Evolutionary conservation across 768 basidiomycete species (phyloP), one percentile per base, ranked within the genome.

Genomic region (Calocera viscosa): DNA sequence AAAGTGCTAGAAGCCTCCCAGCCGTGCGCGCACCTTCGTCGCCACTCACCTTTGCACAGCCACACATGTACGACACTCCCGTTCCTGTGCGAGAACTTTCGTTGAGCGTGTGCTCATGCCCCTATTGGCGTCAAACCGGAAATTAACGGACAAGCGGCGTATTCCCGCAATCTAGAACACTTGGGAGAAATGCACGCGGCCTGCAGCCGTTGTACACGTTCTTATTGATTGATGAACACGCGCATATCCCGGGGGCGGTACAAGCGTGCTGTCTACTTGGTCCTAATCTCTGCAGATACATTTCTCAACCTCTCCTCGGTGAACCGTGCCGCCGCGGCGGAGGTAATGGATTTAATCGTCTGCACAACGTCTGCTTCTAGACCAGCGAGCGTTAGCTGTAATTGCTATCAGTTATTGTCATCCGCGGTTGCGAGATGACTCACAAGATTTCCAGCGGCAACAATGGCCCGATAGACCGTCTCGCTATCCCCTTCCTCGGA

Each of bases 381-480:
- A 10, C 30, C 19, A 2, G 53, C 8, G 11, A 60, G 30, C 14
- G 53, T 43, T 34, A 47, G 35, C 30, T 67, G 63, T 8, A 2
- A 53, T 28, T 11, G 64, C 32, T 11, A 19, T 49, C 39, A 30
- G 40, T 26, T 30, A 5, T 16, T 28, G 33, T 30, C n/a, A 22
- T 33, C 16, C 1, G 11, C 16, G 26, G 33, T 35, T 47, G 64
- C 28, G n/a, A 47, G 10, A 1, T n/a, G 24, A 69, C 74, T 26
- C 26, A 76, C 76, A n/a, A 75, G 63, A 63, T 78, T 78, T 28
- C 77, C 77, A 28, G 76, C 69, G 1, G 74, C 76, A 28, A 75
- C 73, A 14, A 76, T 66, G 2, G 74, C 66, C 1, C 77, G 73
- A 68, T 77, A 77, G 1, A 74, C 69, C 0, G 72, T 70, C 63